phyloP scores from a whole-genome alignment of 768 basidiomycete genomes.

The Roridomyces roridus region DNA sequence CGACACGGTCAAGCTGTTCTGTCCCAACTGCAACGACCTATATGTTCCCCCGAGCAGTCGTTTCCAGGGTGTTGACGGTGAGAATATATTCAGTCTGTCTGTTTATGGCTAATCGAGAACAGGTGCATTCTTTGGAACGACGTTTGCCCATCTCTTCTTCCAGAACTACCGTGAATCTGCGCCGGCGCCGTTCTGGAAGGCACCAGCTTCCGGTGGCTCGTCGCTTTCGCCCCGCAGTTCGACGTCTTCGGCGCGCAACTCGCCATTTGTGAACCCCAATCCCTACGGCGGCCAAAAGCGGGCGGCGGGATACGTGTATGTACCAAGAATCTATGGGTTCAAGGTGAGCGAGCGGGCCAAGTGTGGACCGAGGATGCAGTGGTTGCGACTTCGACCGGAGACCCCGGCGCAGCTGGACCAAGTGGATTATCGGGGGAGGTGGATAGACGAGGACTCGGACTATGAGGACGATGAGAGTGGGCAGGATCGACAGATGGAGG shows the following conservation, averaged over 20 bases:
- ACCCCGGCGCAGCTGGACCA: slow-evolving; percentile 79
- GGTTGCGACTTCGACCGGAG: slow-evolving; percentile 89
- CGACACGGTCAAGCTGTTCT: slow-evolving; percentile 97
- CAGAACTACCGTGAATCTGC: slow-evolving; percentile 96
- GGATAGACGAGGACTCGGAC: slow-evolving; percentile 74
- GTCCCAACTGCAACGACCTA: slow-evolving; percentile 97
- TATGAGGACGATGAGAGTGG: slow-evolving; percentile 75
- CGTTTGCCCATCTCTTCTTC: slow-evolving; percentile 98
- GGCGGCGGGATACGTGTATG: slow-evolving; percentile 86
- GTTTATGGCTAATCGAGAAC: slow-evolving; percentile 10
- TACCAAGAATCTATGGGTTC: slow-evolving; percentile 96
- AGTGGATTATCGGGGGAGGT: slow-evolving; percentile 91
- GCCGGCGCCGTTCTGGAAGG: slow-evolving; percentile 91
- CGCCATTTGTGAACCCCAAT: slow-evolving; percentile 86
- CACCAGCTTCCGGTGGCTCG: slow-evolving; percentile 59
- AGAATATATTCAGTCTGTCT: slow-evolving; percentile 27
- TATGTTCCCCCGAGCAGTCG: slow-evolving; percentile 95
- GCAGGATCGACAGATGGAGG: slow-evolving; percentile 80
- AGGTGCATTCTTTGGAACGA: slow-evolving; percentile 99
- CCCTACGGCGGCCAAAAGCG: slow-evolving; percentile 89
- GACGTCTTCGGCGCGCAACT: slow-evolving; percentile 44
- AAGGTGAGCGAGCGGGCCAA: slow-evolving; percentile 95
- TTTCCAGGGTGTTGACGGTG: slow-evolving; percentile 95
- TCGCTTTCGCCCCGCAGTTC: slow-evolving; percentile 65
- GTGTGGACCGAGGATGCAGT: slow-evolving; percentile 96